These are phyloP conservation scores for Entomortierella beljakovae DNA, from an alignment of 192 early-diverging fungal species.

Conservation along the genomic window DNA sequence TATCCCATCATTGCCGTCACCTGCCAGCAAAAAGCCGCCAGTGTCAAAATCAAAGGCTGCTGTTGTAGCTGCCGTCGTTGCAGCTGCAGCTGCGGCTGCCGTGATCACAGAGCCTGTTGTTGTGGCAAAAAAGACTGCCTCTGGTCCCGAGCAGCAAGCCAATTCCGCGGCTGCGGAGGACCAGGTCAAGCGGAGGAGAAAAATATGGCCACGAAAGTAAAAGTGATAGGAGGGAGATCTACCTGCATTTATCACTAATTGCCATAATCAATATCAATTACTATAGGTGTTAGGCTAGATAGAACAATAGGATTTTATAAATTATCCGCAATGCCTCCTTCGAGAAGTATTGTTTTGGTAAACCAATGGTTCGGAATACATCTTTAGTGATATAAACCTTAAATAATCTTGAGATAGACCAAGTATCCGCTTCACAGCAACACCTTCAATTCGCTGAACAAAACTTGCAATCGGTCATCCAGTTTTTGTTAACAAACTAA, in stretches of 20 bases:
- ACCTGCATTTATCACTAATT: not conserved
- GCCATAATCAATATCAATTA: not conserved
- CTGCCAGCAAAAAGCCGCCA: conserved; percentile 10
- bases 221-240: not conserved
- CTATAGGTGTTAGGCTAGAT: not conserved
- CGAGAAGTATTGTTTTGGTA: too few species aligned
- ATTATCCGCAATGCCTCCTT: too few species aligned
- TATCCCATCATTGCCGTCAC: conserved; percentile 25
- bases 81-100: not conserved
- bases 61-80: not conserved
- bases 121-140: conserved; percentile 15
- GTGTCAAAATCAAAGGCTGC: conserved; percentile 1
- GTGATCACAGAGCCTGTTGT: not conserved
- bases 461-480: too few species aligned
- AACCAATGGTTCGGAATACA: too few species aligned
- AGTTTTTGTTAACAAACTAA: too few species aligned
- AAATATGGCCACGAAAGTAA: conserved; percentile 43
- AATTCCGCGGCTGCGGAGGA: conserved; percentile 14
- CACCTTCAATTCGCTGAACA: too few species aligned
- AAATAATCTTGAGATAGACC: too few species aligned
- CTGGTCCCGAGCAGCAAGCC: conserved; percentile 6
- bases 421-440: too few species aligned
- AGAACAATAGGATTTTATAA: too few species aligned
- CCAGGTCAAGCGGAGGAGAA: conserved; percentile 44
- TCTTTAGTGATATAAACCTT: too few species aligned